Conservation (phyloP, 1,139 yeast species). For the Candida gigantensis region DNA sequence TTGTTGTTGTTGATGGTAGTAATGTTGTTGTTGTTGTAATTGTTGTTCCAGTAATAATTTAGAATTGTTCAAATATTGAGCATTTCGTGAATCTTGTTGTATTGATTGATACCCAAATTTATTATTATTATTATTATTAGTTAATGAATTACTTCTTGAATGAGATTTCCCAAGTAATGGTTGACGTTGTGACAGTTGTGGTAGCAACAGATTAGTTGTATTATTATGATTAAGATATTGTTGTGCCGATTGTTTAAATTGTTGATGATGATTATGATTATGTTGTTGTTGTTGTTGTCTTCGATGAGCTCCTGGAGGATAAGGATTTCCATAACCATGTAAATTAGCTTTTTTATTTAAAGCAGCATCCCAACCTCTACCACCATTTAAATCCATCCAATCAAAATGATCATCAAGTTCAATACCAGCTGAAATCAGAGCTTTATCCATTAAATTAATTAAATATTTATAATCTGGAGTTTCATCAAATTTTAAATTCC, state of each 20-base stretch:
- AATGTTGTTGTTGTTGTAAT: conserved; percentile 12
- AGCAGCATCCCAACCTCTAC: conserved; percentile 81
- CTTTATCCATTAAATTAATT: conserved; percentile 44
- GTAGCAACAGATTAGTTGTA: conserved; percentile 4
- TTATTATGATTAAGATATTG: conserved; percentile 8
- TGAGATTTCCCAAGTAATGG: conserved; percentile 11
- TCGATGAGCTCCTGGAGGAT: conserved; percentile 31
- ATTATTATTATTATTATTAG: conserved; percentile 9
- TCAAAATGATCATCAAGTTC: conserved; percentile 70
- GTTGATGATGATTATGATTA: too few species aligned
- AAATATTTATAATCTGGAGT: conserved; percentile 69
- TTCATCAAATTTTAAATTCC: conserved; percentile 73
- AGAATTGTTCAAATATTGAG: conserved; percentile 18
- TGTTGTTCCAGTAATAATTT: conserved; percentile 14
- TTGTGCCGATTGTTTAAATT: conserved; percentile 4
- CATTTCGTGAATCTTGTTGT: conserved; percentile 23
- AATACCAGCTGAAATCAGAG: conserved; percentile 33
- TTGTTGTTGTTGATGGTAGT: conserved; percentile 12
- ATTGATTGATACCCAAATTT: conserved; percentile 30
- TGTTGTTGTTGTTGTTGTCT: conserved; percentile 18
- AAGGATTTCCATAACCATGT: conserved; percentile 79
- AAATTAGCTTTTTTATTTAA: conserved; percentile 77
- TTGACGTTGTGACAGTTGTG: conserved; percentile 6
- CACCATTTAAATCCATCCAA: conserved; percentile 82
- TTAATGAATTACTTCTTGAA: conserved; percentile 6